These are phyloP conservation scores for Sanghuangporus sanghuang DNA, from an alignment of 1,284 basidiomycete genomes.

Conservation along the genomic window DNA sequence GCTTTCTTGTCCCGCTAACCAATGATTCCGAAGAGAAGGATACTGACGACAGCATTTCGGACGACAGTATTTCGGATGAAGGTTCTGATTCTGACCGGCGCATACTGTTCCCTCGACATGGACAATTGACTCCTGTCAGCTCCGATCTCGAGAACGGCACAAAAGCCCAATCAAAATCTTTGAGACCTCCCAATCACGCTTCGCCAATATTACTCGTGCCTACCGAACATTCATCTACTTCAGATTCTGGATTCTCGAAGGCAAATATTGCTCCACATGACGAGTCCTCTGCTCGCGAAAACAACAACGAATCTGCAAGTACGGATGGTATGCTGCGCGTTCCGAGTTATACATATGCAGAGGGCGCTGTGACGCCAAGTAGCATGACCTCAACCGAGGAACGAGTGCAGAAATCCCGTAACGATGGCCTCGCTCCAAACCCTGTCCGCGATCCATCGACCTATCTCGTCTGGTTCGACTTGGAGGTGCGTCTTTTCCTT, in stretches of 20 bases:
- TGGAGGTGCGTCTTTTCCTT: slow-evolving; percentile 8
- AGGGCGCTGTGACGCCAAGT: background rate
- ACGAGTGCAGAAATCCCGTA: background rate
- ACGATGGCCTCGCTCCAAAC: background rate
- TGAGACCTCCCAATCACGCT: background rate
- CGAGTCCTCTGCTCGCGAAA: background rate
- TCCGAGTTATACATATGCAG: slow-evolving; percentile 2
- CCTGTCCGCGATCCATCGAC: slow-evolving; percentile 8
- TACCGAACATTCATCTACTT: background rate
- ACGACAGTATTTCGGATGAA: background rate
- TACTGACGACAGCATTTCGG: background rate
- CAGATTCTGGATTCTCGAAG: background rate
- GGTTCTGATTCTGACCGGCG: background rate
- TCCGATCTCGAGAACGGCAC: background rate
- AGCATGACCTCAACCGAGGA: background rate
- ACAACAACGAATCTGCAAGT: background rate
- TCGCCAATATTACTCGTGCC: background rate
- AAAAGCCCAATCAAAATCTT: background rate
- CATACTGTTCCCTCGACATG: background rate
- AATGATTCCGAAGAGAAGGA: background rate
- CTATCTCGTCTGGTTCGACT: slow-evolving; percentile 16
- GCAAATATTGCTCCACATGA: background rate
- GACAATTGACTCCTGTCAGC: background rate
- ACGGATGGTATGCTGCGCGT: background rate
- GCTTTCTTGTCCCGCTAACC: background rate